Evolutionary conservation across 73 alveolate genomes (phyloP).

Genomic region (Urostyla sp.): DNA sequence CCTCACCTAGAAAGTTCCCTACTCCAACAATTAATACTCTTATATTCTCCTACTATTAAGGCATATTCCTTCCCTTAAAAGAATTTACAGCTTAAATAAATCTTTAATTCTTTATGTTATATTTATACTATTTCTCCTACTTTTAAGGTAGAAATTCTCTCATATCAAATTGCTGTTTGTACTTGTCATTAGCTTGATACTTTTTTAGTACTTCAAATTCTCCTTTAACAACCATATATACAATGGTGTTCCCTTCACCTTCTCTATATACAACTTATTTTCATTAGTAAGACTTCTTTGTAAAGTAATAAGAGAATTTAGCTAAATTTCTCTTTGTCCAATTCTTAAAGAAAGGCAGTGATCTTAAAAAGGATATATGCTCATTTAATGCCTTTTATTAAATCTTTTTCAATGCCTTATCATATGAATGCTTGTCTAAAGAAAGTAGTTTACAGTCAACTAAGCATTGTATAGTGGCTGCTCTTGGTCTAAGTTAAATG

Average conservation of each 20-base stretch:
- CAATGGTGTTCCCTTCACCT: slow-evolving; percentile 49
- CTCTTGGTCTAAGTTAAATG: slow-evolving; percentile 68
- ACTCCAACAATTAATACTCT: slow-evolving; percentile 22
- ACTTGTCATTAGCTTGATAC: slow-evolving; percentile 1
- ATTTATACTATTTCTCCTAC: background rate
- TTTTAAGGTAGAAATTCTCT: slow-evolving; percentile 54
- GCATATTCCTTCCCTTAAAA: slow-evolving; percentile 11
- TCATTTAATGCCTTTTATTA: slow-evolving; percentile 33
- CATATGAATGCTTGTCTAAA: slow-evolving; percentile 59
- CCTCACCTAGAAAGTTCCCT: slow-evolving; percentile 55
- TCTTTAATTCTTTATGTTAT: slow-evolving; percentile 21
- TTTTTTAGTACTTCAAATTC: slow-evolving; percentile 67
- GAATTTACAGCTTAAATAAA: background rate
- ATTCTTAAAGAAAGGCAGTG: slow-evolving; percentile 53
- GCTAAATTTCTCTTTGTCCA: slow-evolving; percentile 62
- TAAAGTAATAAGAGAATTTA: slow-evolving; percentile 60
- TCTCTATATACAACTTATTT: slow-evolving; percentile 61
- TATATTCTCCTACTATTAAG: background rate
- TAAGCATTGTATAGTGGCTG: slow-evolving; percentile 66
- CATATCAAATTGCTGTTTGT: slow-evolving; percentile 29
- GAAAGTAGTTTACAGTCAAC: slow-evolving; percentile 60
- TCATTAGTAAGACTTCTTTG: slow-evolving; percentile 3
- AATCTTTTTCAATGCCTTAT: slow-evolving; percentile 48
- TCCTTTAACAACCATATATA: slow-evolving; percentile 60
- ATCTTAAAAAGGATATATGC: slow-evolving; percentile 44